Evolutionary conservation across 768 basidiomycete genomes (phyloP), one percentile per base, ranked within the genome.

Genomic region (Hydnomerulius pinastri): DNA sequence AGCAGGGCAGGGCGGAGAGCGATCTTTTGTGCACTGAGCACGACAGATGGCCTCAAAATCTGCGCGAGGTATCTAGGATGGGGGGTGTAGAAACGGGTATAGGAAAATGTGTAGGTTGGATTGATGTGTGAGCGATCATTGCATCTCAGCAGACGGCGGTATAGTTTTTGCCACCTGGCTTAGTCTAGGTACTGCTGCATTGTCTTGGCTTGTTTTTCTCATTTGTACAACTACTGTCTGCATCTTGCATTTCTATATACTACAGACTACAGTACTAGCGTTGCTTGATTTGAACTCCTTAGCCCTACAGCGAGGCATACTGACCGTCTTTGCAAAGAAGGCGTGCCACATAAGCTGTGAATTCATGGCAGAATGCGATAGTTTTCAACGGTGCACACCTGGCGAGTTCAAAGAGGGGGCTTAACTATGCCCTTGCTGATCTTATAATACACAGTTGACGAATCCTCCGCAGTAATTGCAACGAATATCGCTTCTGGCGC

Each of bases 361-460:
- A n/a, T n/a, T n/a, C n/a, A n/a, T n/a, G n/a, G n/a, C n/a, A n/a
- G n/a, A n/a, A n/a, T n/a, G n/a, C n/a, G n/a, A n/a, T n/a, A n/a
- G n/a, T n/a, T n/a, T n/a, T n/a, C n/a, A n/a, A n/a, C n/a, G n/a
- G n/a, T n/a, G n/a, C n/a, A n/a, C n/a, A n/a, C n/a, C n/a, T n/a
- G n/a, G n/a, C n/a, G n/a, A n/a, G n/a, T 33, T 69, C 58, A 87
- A 38, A 87, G 70, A 10, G 78, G 73, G 21, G 87, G 89, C 59
- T 91, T 91, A 53, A 84, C 81, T 27, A 92, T 86, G 48, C 88
- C 90, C 43, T 77, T 75, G 61, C 84, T 86, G 51, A 92, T 75
- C 60, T 87, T 89, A 69, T 92, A 92, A 66, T 92, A 92, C 44
- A 92, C 90, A 39, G 87, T 85, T 8, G 90, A 90, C 10, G 90